Conservation (phyloP, 495 filamentous ascomycete genomes). For the Hyaloscypha variabilis region DNA sequence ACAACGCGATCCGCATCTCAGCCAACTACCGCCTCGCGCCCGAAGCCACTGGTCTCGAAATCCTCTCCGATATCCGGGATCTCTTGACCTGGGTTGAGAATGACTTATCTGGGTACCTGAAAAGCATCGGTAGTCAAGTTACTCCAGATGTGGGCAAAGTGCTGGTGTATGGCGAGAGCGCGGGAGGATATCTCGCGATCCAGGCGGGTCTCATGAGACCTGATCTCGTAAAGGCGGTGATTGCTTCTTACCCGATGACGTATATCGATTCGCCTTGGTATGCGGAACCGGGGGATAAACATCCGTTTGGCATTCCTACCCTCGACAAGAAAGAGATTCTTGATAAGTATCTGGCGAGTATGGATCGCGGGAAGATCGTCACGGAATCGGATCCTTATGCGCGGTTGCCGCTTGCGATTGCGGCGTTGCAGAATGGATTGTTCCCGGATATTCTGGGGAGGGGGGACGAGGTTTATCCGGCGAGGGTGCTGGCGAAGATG, state of each 20-base stretch:
- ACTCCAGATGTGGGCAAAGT: slow-evolving; percentile 14
- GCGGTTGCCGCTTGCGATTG: slow-evolving; percentile 11
- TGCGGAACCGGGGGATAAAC: neutral
- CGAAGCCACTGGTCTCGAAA: slow-evolving; percentile 47
- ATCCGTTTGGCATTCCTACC: slow-evolving; percentile 5
- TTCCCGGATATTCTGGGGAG: slow-evolving; percentile 15
- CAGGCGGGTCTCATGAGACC: slow-evolving; percentile 33
- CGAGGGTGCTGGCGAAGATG: slow-evolving; percentile 15
- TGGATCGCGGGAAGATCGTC: slow-evolving; percentile 15
- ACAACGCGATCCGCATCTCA: slow-evolving; percentile 44
- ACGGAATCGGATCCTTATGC: slow-evolving; percentile 17
- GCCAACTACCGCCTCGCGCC: slow-evolving; percentile 59
- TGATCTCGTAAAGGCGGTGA: slow-evolving; percentile 18
- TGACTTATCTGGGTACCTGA: slow-evolving; percentile 6
- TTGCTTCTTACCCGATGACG: slow-evolving; percentile 28
- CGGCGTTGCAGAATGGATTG: slow-evolving; percentile 13
- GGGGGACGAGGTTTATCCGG: slow-evolving; percentile 14
- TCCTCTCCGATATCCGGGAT: slow-evolving; percentile 50
- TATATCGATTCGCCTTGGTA: slow-evolving; percentile 19
- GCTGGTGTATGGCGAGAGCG: slow-evolving; percentile 26
- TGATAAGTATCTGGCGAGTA: slow-evolving; percentile 3
- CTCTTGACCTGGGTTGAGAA: slow-evolving; percentile 52
- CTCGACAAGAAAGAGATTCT: neutral
- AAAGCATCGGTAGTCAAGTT: slow-evolving; percentile 6
- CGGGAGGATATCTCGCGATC: slow-evolving; percentile 40